Conservation (phyloP, 495 filamentous ascomycete species). For the Neurospora sp. region DNA sequence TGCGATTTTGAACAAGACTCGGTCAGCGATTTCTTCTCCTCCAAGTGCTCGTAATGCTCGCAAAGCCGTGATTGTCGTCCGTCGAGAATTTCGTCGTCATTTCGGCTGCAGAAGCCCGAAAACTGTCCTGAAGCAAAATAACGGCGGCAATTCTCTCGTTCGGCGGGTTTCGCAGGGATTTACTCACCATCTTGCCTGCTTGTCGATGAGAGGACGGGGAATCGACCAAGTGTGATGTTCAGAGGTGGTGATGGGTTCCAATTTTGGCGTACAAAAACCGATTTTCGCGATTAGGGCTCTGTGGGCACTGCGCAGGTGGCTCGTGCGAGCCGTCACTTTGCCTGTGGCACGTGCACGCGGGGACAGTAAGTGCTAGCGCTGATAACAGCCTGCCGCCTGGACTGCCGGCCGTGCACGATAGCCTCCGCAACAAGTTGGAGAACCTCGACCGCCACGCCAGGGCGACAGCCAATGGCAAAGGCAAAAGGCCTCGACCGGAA, state of each 20-base stretch:
- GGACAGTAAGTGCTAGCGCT: slow-evolving; percentile 4
- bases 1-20: slow-evolving; percentile 29
- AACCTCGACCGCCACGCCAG: not conserved
- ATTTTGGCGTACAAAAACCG: slow-evolving; percentile 25
- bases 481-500: slow-evolving; percentile 10
- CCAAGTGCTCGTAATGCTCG: not conserved
- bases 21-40: slow-evolving; percentile 23
- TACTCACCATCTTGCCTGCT: slow-evolving; percentile 32
- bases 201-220: slow-evolving; percentile 23
- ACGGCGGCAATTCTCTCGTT: not conserved
- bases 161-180: slow-evolving; percentile 4
- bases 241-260: slow-evolving; percentile 19
- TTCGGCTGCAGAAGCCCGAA: not conserved
- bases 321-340: slow-evolving; percentile 10
- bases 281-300: slow-evolving; percentile 32
- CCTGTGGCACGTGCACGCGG: slow-evolving; percentile 11
- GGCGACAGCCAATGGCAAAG: not conserved
- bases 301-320: slow-evolving; percentile 21
- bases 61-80: not conserved
- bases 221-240: slow-evolving; percentile 25
- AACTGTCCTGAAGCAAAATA: not conserved
- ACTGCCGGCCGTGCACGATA: not conserved
- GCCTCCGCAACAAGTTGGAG: not conserved
- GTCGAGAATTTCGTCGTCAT: not conserved
- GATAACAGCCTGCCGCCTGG: slow-evolving; percentile 3